Percentiles rank a stretch among this genome's conserved stretches.
Evolutionary conservation across 1,284 basidiomycete genomes (phyloP).

Genomic region (Ceratobasidium sp.): DNA sequence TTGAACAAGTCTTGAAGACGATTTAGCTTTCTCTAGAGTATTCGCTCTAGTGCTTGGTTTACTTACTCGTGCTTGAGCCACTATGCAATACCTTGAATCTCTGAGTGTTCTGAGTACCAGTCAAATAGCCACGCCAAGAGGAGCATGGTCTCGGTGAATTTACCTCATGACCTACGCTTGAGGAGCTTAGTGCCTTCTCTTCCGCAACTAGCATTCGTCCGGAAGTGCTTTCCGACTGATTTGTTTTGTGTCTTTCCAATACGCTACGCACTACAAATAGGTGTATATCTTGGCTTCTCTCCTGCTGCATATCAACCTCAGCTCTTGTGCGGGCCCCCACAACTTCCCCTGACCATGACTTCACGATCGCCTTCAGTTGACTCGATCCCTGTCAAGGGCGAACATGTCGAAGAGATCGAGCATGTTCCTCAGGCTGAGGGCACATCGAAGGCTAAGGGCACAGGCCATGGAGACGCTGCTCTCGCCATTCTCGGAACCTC

Average conservation of each 20-base stretch:
- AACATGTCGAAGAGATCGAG: conserved; percentile 38
- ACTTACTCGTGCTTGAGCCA: no score
- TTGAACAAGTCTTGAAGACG: no score
- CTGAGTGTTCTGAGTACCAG: no score
- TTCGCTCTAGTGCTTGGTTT: no score
- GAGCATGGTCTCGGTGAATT: conserved; percentile 9
- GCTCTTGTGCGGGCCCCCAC: conserved; percentile 27
- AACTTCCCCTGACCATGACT: conserved; percentile 4
- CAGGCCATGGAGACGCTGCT: conserved; percentile 54
- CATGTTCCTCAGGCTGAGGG: conserved; percentile 42
- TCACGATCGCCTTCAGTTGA: conserved; percentile 14
- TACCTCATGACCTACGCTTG: not conserved
- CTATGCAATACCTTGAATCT: no score
- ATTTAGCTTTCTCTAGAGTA: no score
- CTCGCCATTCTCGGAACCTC: conserved; percentile 54
- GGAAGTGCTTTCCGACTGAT: not conserved
- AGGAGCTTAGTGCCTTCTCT: not conserved
- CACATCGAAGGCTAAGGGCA: conserved; percentile 1
- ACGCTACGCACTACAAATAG: conserved; percentile 17
- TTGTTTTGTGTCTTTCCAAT: no score
- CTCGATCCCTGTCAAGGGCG: conserved; percentile 1
- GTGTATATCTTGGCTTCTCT: not conserved
- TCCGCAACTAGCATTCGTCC: conserved; percentile 9
- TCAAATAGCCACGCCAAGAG: no score
- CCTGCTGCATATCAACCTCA: not conserved